Evolutionary conservation across 352 stramenopile species (phyloP), one percentile per base, ranked within the genome.

Genomic region (Phytophthora nicotianae): DNA sequence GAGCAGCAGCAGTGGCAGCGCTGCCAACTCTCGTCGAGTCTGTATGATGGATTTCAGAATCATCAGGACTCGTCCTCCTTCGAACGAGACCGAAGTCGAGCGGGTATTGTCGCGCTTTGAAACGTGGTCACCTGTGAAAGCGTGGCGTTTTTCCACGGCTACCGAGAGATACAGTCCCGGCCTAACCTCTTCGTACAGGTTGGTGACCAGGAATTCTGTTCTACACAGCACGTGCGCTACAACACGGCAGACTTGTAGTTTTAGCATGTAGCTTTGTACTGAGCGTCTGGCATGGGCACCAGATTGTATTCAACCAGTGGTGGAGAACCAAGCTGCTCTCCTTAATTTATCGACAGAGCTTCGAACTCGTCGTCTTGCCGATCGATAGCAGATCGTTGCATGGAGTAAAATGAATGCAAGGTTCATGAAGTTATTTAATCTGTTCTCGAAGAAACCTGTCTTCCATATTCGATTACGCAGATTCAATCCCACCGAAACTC

Each of bases 261-360:
- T 70, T 61, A 69, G 33, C 55, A 17, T 48, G 41, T 49, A 55
- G 42, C 45, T 69, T 61, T 65, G 58, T 59, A 41, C 3, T 29
- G 53, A 58, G 50, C 48, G 37, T 58, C 63, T 62, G 58, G 57
- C 57, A 50, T 56, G 24, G 56, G 63, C 45, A 67, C 38, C 57
- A 58, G 56, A 58, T 59, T 53, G 37, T 56, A 60, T 33, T 33
- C 41, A 41, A 45, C 35, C 17, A 14, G 35, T 10, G 32, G 20
- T n/a, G 32, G 32, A n/a, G 32, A 38, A n/a, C 32, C 32, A 38
- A n/a, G 32, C 10, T 17, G 32, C 32, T 38, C 7, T 56, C 26
- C 21, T 42, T 68, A 63, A 66, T 65, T 70, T 70, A 70, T 70
- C 50, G 50, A 70, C 32, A 23, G 37, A 48, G 41, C 14, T 33